Base-by-base conservation (phyloP, 2,329 filamentous ascomycete species). In the Pleurostoma richardsiae region DNA sequence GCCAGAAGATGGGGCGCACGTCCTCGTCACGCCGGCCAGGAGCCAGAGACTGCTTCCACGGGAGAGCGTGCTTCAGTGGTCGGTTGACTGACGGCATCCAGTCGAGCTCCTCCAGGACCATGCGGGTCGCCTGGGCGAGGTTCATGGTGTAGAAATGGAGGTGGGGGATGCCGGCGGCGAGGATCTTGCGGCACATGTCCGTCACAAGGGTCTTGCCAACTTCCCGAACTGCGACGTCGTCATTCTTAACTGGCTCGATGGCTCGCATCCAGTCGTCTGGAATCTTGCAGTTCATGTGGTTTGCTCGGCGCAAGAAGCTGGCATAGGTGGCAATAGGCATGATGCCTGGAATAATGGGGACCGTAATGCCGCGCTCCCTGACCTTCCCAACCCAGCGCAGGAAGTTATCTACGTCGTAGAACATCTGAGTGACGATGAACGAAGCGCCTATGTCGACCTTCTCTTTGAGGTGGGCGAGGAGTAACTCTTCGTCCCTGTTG, bases 131-230 rank as follows among this genome's bases (percentile, higher is more conserved):
- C 66, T 95, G 90, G 8, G 90, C 92, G 26, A 99, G 77, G 69
- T 99, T 99, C 94, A 99, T 99, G 50, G 94, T 99, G 73, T 99
- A 99, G 69, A 99, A 99, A 68, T 99, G 94, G 54, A 99, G 69
- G 63, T 96, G 90, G 53, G 83, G 78, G 55, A 96, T 89, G 39
- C 91, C 94, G 33, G 83, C 84, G 49, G 83, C 81, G 47, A 97
- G 74, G 50, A 99, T 81, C 69, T 86, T 89, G 49, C 86, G 83
- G 67, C 94, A 99, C 82, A 99, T 85, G 40, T 95, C 82, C 27
- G 90, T 88, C 19, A 99, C 86, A 27, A 99, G 76, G 10, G 79
- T 83, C 69, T 90, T 94, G 45, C 94, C 94, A 47, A 95, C 82
- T 54, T 95, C 88, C 64, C 92, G 82, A 30, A 97, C 94, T 43